Percentiles rank a stretch among this genome's conserved stretches.
phyloP scores from a whole-genome alignment of 139 green algal genomes.

The Chlamydomonas schloesseri region DNA sequence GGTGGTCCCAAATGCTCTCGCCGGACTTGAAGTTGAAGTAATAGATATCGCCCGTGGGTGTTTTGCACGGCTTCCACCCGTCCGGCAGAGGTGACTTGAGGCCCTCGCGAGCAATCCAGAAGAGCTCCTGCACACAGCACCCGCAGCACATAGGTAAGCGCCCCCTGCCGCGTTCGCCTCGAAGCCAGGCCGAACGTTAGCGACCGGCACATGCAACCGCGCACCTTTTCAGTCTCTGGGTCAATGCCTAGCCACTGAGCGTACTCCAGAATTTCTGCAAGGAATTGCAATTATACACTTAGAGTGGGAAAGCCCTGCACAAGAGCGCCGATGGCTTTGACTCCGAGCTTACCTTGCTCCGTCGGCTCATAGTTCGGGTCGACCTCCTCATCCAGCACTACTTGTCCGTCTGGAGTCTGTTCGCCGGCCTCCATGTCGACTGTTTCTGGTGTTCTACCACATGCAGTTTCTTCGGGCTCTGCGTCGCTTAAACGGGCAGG shows the following conservation, averaged over 20 bases:
- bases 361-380: constrained; percentile 86
- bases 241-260: constrained; percentile 89
- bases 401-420: constrained; percentile 21
- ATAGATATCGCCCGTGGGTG: constrained; percentile 82
- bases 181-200: not conserved
- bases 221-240: constrained; percentile 69
- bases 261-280: constrained; percentile 84
- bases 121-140: constrained; percentile 62
- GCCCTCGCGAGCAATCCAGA: constrained; percentile 86
- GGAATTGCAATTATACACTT: not conserved
- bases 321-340: not conserved
- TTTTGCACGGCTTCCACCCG: constrained; percentile 86
- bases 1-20: constrained; percentile 88
- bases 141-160: not conserved
- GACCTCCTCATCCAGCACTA: constrained; percentile 60
- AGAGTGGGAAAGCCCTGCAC: not conserved
- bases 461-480: not conserved
- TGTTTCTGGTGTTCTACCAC: not conserved
- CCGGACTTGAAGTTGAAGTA: constrained; percentile 89
- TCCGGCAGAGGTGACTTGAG: constrained; percentile 83
- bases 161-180: too few relatives aligned
- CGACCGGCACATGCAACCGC: not conserved
- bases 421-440: too few relatives aligned
- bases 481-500: too few relatives aligned
- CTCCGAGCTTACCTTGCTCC: constrained; percentile 58